These are phyloP conservation scores for Plasmopara muralis DNA, from an alignment of 352 stramenopile genomes.

Conservation along the genomic window DNA sequence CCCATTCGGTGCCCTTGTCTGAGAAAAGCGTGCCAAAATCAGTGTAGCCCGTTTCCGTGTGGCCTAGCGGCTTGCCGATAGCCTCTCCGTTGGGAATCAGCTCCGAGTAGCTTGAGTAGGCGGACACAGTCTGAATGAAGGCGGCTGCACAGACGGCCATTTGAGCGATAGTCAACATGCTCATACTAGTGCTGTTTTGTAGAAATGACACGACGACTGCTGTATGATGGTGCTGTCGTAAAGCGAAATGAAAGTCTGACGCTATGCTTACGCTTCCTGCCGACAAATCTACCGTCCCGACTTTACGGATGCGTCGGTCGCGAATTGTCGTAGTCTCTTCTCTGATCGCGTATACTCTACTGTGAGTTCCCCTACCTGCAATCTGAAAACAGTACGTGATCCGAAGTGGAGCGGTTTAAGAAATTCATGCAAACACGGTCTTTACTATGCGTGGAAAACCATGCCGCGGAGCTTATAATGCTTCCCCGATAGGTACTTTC, in stretches of 20 bases:
- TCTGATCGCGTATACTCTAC: neutral
- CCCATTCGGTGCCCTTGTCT: conserved; percentile 28
- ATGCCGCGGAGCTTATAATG: too few relatives aligned
- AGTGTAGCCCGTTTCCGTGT: conserved; percentile 30
- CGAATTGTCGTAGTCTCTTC: neutral
- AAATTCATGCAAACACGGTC: too few relatives aligned
- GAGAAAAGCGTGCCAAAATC: conserved; percentile 43
- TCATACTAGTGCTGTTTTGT: conserved; percentile 3
- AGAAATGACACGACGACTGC: conserved; percentile 1
- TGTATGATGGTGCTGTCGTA: conserved; percentile 13
- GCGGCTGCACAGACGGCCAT: conserved; percentile 17
- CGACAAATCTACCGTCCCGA: conserved; percentile 15
- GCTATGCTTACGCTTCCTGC: neutral
- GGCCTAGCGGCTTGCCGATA: conserved; percentile 35
- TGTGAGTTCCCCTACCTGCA: too few relatives aligned
- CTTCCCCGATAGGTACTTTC: too few relatives aligned
- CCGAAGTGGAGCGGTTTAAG: too few relatives aligned
- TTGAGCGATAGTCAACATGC: conserved; percentile 19
- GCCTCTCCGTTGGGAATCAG: conserved; percentile 43
- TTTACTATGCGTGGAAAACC: too few relatives aligned
- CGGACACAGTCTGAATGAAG: conserved; percentile 14
- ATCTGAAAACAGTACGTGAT: too few relatives aligned
- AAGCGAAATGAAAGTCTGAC: conserved; percentile 21
- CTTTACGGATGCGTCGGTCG: conserved; percentile 19
- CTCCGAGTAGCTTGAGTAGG: conserved; percentile 27